These are phyloP conservation scores for Afroboletus lepidellus DNA, from an alignment of 1,284 basidiomycete genomes.

Conservation along the genomic window DNA sequence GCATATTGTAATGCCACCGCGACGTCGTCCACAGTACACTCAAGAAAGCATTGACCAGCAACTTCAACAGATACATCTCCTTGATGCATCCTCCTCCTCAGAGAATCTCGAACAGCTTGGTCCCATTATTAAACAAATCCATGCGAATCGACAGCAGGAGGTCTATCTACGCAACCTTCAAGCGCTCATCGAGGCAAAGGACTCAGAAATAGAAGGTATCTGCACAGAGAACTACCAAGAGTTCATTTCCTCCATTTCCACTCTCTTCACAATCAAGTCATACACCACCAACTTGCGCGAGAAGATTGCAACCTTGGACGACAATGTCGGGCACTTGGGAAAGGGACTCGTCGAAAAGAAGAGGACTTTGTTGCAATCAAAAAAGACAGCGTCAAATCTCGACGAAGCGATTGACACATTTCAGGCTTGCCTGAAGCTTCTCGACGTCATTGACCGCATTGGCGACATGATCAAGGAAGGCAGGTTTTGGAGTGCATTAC, in stretches of 20 bases:
- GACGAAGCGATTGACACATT: constrained; percentile 96
- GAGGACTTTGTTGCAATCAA: constrained; percentile 82
- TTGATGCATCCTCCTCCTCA: constrained; percentile 80
- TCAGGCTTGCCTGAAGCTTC: constrained; percentile 86
- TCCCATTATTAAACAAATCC: constrained; percentile 91
- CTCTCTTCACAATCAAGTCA: constrained; percentile 90
- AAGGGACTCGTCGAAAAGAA: constrained; percentile 89
- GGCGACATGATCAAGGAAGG: constrained; percentile 89
- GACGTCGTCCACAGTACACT: constrained; percentile 69
- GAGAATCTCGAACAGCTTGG: constrained; percentile 93
- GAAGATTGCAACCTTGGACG: constrained; percentile 70
- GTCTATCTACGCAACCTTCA: constrained; percentile 87
- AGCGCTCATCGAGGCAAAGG: constrained; percentile 88
- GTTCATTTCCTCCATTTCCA: constrained; percentile 95
- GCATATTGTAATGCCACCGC: constrained; percentile 58
- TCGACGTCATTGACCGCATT: constrained; percentile 94
- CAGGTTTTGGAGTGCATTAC: constrained; percentile 94
- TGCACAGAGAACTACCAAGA: constrained; percentile 97
- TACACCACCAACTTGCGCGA: constrained; percentile 82
- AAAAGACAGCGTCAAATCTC: constrained; percentile 89
- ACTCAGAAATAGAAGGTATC: constrained; percentile 93
- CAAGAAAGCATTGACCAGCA: constrained; percentile 82
- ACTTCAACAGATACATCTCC: constrained; percentile 82
- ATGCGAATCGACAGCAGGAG: constrained; percentile 88
- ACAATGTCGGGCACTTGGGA: constrained; percentile 76